Evolutionary conservation across 1,284 basidiomycete species (phyloP).

Genomic region (Agaricales sp.): DNA sequence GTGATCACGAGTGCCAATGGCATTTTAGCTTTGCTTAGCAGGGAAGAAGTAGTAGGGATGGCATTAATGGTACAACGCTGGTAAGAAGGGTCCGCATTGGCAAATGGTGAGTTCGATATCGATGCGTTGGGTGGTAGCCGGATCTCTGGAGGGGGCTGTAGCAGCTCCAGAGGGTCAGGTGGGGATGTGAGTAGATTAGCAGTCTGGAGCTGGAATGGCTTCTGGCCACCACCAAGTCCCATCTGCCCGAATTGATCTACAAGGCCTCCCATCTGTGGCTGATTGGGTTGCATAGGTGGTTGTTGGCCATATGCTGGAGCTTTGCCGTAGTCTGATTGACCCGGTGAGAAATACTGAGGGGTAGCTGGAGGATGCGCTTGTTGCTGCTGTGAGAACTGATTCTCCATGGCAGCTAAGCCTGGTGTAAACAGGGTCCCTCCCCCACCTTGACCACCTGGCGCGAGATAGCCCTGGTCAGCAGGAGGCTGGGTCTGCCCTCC

Average conservation of each 20-base stretch:
- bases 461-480: conserved; percentile 20
- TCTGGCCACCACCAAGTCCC: conserved; percentile 52
- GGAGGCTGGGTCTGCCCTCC: conserved; percentile 34
- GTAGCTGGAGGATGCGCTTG: conserved; percentile 41
- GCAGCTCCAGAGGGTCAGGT: conserved; percentile 81
- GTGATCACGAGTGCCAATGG: conserved; percentile 88
- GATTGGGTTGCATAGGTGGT: conserved; percentile 34
- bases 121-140: conserved; percentile 77
- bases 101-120: conserved; percentile 70
- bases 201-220: conserved; percentile 67
- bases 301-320: conserved; percentile 49
- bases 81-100: conserved; percentile 87
- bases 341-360: conserved; percentile 21
- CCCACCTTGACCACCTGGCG: conserved; percentile 24
- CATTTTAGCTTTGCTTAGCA: conserved; percentile 89
- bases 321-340: conserved; percentile 13
- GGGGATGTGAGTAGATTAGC: conserved; percentile 85
- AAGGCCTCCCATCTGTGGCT: conserved; percentile 30
- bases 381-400: conserved; percentile 52
- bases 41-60: conserved; percentile 86
- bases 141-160: conserved; percentile 80
- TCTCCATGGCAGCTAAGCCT: conserved; percentile 47
- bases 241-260: conserved; percentile 83
- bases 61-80: conserved; percentile 90
- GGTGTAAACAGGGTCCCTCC: conserved; percentile 78